Evolutionary conservation across 257 asterid species (phyloP).

Genomic region (Solanum dulcamara): DNA sequence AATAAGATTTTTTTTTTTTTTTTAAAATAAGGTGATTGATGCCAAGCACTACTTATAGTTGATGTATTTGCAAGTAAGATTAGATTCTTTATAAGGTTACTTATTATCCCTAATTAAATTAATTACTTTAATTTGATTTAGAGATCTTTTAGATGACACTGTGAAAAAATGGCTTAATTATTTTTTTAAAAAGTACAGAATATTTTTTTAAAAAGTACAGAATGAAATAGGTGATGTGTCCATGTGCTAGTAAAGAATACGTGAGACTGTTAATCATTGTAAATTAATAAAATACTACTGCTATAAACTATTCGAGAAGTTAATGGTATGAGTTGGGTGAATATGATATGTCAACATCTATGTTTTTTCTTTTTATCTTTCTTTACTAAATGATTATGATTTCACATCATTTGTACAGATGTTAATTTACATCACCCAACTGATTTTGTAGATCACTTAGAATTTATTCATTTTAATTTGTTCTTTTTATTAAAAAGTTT

Average conservation of each 20-base stretch:
- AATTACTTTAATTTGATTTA: neutral
- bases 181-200: neutral
- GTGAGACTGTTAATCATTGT: slow-evolving; percentile 12
- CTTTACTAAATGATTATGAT: neutral
- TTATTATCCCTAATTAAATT: neutral
- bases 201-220: neutral
- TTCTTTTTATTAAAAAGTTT: too few species aligned
- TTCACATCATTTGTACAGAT: neutral
- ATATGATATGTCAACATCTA: slow-evolving; percentile 40
- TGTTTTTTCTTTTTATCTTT: neutral
- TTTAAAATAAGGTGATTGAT: neutral
- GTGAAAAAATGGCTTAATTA: slow-evolving; percentile 7
- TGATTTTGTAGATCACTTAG: neutral
- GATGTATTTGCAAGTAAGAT: slow-evolving; percentile 11
- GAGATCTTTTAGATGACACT: slow-evolving; percentile 11
- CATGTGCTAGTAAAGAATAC: slow-evolving; percentile 2
- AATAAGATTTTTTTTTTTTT: neutral
- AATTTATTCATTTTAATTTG: too few species aligned
- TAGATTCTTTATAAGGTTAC: slow-evolving; percentile 18
- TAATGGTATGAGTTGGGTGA: slow-evolving; percentile 26
- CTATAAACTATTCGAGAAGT: neutral
- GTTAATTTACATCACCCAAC: neutral
- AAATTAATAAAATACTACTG: slow-evolving; percentile 7
- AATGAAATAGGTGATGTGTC: neutral
- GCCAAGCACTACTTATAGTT: slow-evolving; percentile 9